Conservation (phyloP, 73 alveolate genomes). For the Tetrahymena elliotti region DNA sequence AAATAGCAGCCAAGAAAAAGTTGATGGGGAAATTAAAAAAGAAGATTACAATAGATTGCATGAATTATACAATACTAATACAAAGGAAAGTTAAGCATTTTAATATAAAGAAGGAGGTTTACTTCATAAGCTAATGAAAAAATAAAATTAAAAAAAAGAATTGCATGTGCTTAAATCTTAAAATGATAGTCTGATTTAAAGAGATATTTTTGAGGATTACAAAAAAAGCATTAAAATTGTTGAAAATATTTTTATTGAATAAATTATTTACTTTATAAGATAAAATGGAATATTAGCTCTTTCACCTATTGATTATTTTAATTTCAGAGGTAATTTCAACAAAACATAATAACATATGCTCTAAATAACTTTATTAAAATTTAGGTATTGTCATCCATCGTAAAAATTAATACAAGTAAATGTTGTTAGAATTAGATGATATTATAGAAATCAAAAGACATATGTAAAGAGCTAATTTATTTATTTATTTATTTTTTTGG, state of each 20-base stretch:
- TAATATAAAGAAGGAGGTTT: background rate
- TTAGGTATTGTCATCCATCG: background rate
- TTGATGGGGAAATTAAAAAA: background rate
- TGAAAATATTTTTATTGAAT: background rate
- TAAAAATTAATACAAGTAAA: background rate
- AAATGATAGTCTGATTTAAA: background rate
- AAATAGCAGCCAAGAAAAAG: background rate
- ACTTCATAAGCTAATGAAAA: background rate
- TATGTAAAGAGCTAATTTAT: background rate
- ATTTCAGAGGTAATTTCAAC: background rate
- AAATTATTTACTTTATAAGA: background rate
- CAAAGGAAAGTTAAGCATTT: background rate
- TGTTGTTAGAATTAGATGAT: background rate
- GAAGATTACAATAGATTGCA: background rate
- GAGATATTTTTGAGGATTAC: background rate
- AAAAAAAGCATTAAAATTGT: background rate
- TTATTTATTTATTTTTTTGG: background rate
- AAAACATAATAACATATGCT: background rate
- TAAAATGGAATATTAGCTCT: background rate
- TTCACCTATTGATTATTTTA: background rate
- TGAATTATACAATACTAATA: background rate
- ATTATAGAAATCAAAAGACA: background rate
- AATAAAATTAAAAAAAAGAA: background rate
- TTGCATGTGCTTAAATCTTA: background rate
- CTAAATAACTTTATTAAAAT: too few species aligned